Base-by-base conservation (phyloP, 495 filamentous ascomycete species). In the Aspergillus diversus region DNA sequence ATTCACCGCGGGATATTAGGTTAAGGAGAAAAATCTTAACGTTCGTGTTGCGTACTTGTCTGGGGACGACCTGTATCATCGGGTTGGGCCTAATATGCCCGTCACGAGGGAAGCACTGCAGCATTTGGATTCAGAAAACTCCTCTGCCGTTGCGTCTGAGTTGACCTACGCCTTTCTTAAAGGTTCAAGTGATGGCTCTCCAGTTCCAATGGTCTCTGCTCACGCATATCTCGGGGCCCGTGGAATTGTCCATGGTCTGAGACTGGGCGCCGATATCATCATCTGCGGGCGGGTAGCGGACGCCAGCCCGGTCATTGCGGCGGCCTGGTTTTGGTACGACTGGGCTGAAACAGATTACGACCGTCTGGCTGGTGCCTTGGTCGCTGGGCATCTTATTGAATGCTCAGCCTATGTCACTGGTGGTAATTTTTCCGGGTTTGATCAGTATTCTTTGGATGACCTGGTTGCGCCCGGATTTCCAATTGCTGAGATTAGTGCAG, bases 341-440 rank as follows among this genome's bases (percentile, higher is more conserved):
- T 82, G 80, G 78, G 48, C 51, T 1, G 63, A 74, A 13, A 70
- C 71, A 1, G 68, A 80, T 32, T 79, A 78, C 31, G 73, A 82
- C 56, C 47, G 69, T 32, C 67, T 85, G 3, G 81, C 83, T 0
- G 74, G 74, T 6, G 64, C 80, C 5, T 63, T 84, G 6, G 66
- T 85, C 2, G 76, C 79, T 2, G 81, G 81, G 1, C 81, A 85
- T 72, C 59, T 85, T 8, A 82, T 84, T 57, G 83, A 85, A 61
- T 85, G 83, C 63, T 77, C 75, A 0, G 64, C 76, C 3, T 85
- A 85, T 64, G 80, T 82, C 11, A 80, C 75, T 35, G 83, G 84
- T 5, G 80, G 72, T 0, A 83, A 87, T 61, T 88, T 82, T 63
- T 61, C 79, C 0, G 84, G 83, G 0, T 85, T 85, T 64, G 77